Conservation (phyloP, 192 early-diverging fungal species). For the Diversispora epigaea region DNA sequence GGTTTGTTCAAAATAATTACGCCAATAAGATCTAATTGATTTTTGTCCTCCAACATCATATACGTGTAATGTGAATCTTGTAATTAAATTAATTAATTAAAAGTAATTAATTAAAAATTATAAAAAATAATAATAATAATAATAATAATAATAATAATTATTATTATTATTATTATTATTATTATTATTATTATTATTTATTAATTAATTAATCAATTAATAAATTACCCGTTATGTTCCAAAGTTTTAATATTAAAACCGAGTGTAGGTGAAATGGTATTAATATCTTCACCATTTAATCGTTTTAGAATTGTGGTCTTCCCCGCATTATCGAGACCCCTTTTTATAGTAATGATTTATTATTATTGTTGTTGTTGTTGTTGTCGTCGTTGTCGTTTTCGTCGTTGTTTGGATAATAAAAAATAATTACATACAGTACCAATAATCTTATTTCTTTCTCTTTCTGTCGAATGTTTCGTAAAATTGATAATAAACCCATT, state of each 20-base stretch:
- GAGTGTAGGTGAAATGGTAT: constrained; percentile 90
- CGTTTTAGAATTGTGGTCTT: constrained; percentile 98
- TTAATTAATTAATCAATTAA: no score
- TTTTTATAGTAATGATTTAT: constrained; percentile 19
- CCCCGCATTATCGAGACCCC: constrained; percentile 97
- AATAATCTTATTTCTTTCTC: constrained; percentile 94
- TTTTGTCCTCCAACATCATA: constrained; percentile 99
- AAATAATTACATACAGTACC: constrained; percentile 64
- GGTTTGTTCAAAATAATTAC: constrained; percentile 99
- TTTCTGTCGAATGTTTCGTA: constrained; percentile 87
- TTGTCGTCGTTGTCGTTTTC: neutral
- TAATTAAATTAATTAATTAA: constrained; percentile 3
- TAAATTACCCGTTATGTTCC: constrained; percentile 68
- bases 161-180: no score
- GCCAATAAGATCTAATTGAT: constrained; percentile 96
- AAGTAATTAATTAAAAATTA: constrained; percentile 17
- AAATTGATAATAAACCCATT: constrained; percentile 95
- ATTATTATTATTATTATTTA: no score
- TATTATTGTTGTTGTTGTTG: neutral
- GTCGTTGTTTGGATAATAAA: neutral
- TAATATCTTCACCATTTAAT: constrained; percentile 90
- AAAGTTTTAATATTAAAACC: constrained; percentile 98
- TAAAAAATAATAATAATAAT: neutral
- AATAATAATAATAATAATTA: neutral
- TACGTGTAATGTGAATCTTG: constrained; percentile 83